Base-by-base conservation (phyloP, 495 filamentous ascomycete species). In the Trichoderma reesei region DNA sequence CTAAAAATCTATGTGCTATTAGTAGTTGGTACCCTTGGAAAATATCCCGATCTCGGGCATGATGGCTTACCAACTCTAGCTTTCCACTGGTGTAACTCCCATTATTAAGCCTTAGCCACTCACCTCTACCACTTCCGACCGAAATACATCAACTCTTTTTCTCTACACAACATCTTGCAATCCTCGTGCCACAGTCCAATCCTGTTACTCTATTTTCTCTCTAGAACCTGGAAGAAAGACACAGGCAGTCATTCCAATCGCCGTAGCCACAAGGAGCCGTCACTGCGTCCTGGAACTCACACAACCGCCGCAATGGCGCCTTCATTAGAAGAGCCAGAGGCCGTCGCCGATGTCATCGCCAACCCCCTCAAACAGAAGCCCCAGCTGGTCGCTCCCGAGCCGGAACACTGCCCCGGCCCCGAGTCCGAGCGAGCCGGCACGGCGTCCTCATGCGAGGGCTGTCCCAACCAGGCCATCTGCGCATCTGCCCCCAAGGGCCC, bases 371-470 rank as follows among this genome's bases (percentile, higher is more conserved):
- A 89, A 71, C 76, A 80, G 44, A 83, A 85, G 13, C 91, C 92
- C 7, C 81, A 89, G 61, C 88, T 97, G 62, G 87, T 97, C 64
- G 94, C 94, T 31, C 94, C 93, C 41, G 92, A 96, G 69, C 94
- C 94, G 70, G 90, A 97, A 74, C 92, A 98, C 81, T 98, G 94
- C 70, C 95, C 95, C 38, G 94, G 94, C 3, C 94, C 94, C 41
- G 91, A 96, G 76, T 94, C 90, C 34, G 81, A 90, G 67, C 74
- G 85, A 69, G 94, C 94, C 41, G 94, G 94, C 63, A 83, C 88
- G 77, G 87, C 85, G 62, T 90, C 93, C 73, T 89, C 91, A 59
- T 98, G 94, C 77, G 90, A 86, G 56, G 90, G 91, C 51, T 98
- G 94, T 71, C 94, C 94, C 3, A 98, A 98, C 76, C 92, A 98